These are phyloP conservation scores for Acacia crassicarpa DNA, from an alignment of 306 rosid genomes.

Conservation along the genomic window DNA sequence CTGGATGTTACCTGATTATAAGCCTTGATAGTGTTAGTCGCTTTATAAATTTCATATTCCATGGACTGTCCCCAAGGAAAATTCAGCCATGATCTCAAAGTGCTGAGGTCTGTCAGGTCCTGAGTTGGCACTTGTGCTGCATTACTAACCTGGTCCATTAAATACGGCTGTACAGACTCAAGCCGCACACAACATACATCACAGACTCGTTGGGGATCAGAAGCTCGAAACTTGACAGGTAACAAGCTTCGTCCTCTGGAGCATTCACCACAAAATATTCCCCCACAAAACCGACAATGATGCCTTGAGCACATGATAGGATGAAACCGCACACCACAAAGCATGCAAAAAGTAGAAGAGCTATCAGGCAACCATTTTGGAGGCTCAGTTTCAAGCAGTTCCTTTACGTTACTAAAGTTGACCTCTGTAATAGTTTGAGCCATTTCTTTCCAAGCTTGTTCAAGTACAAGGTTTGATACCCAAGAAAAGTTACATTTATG, in stretches of 20 bases:
- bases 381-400: conserved; percentile 81
- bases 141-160: conserved; percentile 91
- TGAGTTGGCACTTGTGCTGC: conserved; percentile 90
- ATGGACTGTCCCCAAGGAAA: conserved; percentile 96
- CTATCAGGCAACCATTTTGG: conserved; percentile 97
- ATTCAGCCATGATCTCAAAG: conserved; percentile 90
- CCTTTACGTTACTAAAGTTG: conserved; percentile 62
- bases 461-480: conserved; percentile 69
- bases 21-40: conserved; percentile 68
- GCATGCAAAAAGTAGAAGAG: conserved; percentile 88
- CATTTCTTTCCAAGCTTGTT: conserved; percentile 94
- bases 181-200: conserved; percentile 94
- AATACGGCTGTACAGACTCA: conserved; percentile 81
- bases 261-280: conserved; percentile 92
- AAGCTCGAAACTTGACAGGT: conserved; percentile 72
- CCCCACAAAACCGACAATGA: conserved; percentile 98
- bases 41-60: conserved; percentile 95
- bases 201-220: conserved; percentile 89
- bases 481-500: conserved; percentile 48
- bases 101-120: conserved; percentile 92
- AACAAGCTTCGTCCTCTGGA: conserved; percentile 85
- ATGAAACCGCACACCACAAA: conserved; percentile 88
- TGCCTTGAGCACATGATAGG: conserved; percentile 94
- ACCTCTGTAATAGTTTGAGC: conserved; percentile 86
- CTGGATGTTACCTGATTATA: conserved; percentile 55